phyloP scores from a whole-genome alignment of 1,139 yeast species.

The Blastobotrys malaysiensis region DNA sequence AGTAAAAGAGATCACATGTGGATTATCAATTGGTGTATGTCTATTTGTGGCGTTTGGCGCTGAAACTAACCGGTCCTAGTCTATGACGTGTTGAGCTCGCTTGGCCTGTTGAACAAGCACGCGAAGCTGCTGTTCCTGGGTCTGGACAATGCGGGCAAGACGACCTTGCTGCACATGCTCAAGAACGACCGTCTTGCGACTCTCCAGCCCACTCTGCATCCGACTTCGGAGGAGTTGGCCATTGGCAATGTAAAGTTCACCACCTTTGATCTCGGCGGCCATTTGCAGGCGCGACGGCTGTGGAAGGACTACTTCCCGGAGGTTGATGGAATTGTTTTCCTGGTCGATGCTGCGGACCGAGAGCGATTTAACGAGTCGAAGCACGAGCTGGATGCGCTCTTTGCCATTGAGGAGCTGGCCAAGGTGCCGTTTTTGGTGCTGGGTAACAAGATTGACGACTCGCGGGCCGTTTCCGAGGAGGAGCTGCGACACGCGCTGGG shows the following conservation, averaged over 20 bases:
- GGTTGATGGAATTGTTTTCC: conserved; percentile 92
- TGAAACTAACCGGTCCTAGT: conserved; percentile 35
- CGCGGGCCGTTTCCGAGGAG: conserved; percentile 90
- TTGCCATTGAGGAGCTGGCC: conserved; percentile 84
- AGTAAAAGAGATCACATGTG: conserved; percentile 37
- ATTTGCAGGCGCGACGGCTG: conserved; percentile 95
- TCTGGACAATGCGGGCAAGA: conserved; percentile 97
- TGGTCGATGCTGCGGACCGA: conserved; percentile 96
- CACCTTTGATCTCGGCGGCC: conserved; percentile 98
- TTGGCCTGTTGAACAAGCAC: conserved; percentile 96
- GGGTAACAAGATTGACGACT: conserved; percentile 95
- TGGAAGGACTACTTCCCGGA: conserved; percentile 99
- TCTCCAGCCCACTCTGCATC: conserved; percentile 95
- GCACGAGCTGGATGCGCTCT: conserved; percentile 88
- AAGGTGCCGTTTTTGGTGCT: conserved; percentile 87
- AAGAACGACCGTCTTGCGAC: conserved; percentile 97
- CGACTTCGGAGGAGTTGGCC: conserved; percentile 94
- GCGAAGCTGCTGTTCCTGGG: conserved; percentile 95
- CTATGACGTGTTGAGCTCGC: conserved; percentile 87
- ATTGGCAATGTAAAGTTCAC: conserved; percentile 96
- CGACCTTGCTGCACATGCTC: conserved; percentile 93
- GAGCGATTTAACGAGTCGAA: conserved; percentile 93
- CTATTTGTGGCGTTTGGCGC: not conserved
- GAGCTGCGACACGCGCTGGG: conserved; percentile 91
- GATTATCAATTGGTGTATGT: conserved; percentile 55